phyloP scores from a whole-genome alignment of 2,329 filamentous ascomycete species.

The Claviceps quebecensis region DNA sequence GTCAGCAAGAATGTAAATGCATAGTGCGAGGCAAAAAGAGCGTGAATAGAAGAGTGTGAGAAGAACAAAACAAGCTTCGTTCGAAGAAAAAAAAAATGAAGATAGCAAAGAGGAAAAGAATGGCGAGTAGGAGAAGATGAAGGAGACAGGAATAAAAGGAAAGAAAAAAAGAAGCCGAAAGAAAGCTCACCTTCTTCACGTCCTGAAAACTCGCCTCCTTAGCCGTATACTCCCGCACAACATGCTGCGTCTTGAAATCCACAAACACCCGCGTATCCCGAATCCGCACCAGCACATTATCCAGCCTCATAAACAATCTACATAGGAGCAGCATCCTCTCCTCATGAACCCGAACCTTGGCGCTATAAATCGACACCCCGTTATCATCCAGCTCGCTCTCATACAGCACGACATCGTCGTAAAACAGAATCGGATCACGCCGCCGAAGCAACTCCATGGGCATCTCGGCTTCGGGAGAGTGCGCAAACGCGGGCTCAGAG shows the following conservation, averaged over 20 bases:
- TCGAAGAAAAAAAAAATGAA: no score
- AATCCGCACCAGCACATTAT: slow-evolving; percentile 76
- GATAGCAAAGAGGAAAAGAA: not conserved
- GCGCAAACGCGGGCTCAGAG: slow-evolving; percentile 6
- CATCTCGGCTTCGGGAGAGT: slow-evolving; percentile 36
- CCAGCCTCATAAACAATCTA: slow-evolving; percentile 83
- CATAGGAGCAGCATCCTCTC: slow-evolving; percentile 71
- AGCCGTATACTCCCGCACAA: slow-evolving; percentile 82
- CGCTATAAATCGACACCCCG: slow-evolving; percentile 77
- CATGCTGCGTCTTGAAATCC: slow-evolving; percentile 65
- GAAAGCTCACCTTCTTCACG: slow-evolving; percentile 48
- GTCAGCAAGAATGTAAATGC: not conserved
- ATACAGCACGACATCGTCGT: slow-evolving; percentile 90
- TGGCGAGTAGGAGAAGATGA: not conserved
- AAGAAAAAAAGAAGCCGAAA: slow-evolving; percentile 3
- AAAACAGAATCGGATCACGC: slow-evolving; percentile 89
- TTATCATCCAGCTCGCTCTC: slow-evolving; percentile 98
- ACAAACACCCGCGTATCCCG: slow-evolving; percentile 85
- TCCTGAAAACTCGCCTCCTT: slow-evolving; percentile 70
- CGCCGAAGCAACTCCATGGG: slow-evolving; percentile 76
- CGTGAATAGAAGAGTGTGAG: no score
- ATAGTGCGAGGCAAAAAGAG: not conserved
- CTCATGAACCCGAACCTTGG: slow-evolving; percentile 89
- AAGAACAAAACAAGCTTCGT: no score
- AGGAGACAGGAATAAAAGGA: not conserved